Conservation (phyloP, 495 filamentous ascomycete genomes). For the Penicillium soppii region DNA sequence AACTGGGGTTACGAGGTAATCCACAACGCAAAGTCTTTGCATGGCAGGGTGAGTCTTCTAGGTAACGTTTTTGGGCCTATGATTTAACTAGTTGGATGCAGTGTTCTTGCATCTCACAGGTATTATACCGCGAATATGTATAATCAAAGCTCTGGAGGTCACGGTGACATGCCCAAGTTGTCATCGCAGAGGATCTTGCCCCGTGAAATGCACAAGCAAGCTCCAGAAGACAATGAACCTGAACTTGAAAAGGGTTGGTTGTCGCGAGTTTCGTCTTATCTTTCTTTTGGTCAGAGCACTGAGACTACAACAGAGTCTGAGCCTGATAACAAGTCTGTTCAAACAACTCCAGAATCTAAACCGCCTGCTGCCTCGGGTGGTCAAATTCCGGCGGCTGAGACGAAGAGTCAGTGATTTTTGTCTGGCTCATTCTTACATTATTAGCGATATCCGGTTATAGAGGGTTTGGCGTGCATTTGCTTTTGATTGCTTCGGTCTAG, state of each 20-base stretch:
- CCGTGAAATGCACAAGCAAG: conserved; percentile 44
- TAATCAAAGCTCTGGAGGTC: too few relatives aligned
- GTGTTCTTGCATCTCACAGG: too few relatives aligned
- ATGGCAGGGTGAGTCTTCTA: too few relatives aligned
- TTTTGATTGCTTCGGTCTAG: conserved; percentile 1
- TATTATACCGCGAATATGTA: too few relatives aligned
- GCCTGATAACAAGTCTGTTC: background rate
- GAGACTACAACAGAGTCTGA: background rate
- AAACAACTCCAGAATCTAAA: background rate
- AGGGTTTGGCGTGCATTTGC: conserved; percentile 2
- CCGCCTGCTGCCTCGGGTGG: background rate
- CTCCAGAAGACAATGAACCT: conserved; percentile 31
- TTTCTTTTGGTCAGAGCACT: conserved; percentile 22
- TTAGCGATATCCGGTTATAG: background rate
- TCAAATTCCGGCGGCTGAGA: background rate
- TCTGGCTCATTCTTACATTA: background rate
- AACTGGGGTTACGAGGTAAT: too few relatives aligned
- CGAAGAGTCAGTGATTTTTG: background rate
- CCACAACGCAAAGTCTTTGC: too few relatives aligned
- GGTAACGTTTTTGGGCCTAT: too few relatives aligned
- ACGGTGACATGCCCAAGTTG: conserved; percentile 27
- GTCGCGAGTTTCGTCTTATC: conserved; percentile 32
- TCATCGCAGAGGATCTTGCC: conserved; percentile 40
- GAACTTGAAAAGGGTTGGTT: conserved; percentile 30
- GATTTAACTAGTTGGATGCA: too few relatives aligned